Percentiles rank a stretch among this genome's conserved stretches.
Conservation (phyloP, 192 early-diverging fungal genomes). For the Podila epigama region DNA sequence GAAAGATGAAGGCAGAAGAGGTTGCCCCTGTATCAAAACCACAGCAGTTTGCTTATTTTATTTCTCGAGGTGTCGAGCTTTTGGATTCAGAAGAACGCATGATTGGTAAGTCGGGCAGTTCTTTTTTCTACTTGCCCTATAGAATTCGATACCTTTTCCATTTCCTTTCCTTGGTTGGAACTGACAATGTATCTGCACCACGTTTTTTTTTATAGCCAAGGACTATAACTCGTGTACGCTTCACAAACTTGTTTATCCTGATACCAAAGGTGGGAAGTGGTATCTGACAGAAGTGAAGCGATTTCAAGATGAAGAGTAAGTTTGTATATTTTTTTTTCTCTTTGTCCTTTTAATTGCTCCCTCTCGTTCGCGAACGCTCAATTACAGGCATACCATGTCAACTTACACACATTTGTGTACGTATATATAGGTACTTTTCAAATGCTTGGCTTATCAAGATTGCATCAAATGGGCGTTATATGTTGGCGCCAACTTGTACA, state of each 20-base stretch:
- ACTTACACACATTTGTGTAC: too few relatives aligned
- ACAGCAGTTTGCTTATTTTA: constrained; percentile 76
- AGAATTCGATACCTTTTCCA: too few relatives aligned
- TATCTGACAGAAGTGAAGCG: constrained; percentile 77
- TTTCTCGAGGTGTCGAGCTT: constrained; percentile 90
- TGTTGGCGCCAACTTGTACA: constrained; percentile 89
- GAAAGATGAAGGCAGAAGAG: constrained; percentile 29
- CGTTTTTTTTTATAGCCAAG: constrained; percentile 59
- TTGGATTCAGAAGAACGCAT: constrained; percentile 82
- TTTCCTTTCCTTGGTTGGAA: too few relatives aligned
- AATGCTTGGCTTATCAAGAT: constrained; percentile 98
- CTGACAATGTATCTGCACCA: background rate
- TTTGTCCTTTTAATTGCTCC: too few relatives aligned
- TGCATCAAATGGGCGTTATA: constrained; percentile 84
- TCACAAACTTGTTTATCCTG: constrained; percentile 88
- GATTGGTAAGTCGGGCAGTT: constrained; percentile 64
- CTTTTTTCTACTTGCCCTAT: background rate
- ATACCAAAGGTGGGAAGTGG: constrained; percentile 70
- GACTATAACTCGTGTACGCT: constrained; percentile 88
- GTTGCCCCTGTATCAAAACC: constrained; percentile 2
- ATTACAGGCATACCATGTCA: too few relatives aligned
- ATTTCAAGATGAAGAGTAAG: constrained; percentile 82
- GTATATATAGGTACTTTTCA: constrained; percentile 69
- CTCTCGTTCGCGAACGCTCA: too few relatives aligned
- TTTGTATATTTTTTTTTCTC: too few relatives aligned